Percentiles rank a stretch among this genome's conserved stretches.
phyloP scores from a whole-genome alignment of 192 early-diverging fungal genomes.

The Backusella circina region DNA sequence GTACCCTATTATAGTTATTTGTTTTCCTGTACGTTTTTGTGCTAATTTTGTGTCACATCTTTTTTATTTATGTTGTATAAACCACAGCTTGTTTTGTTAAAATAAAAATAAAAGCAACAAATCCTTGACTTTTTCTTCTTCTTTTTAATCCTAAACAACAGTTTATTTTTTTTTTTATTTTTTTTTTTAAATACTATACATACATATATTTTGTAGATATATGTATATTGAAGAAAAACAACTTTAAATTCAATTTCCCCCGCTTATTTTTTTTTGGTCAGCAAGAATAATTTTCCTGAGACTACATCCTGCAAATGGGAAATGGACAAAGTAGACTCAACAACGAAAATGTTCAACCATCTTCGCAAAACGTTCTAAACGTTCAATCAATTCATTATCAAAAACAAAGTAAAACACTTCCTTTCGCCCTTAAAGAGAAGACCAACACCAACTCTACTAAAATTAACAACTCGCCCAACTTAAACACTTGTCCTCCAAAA shows the following conservation, averaged over 20 bases:
- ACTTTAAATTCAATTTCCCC: neutral
- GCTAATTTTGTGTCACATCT: neutral
- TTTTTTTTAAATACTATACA: neutral
- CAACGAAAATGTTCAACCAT: neutral
- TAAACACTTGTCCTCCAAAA: neutral
- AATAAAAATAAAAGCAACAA: neutral
- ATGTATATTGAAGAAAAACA: neutral
- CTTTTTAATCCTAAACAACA: neutral
- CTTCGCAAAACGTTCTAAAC: neutral
- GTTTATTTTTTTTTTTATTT: neutral
- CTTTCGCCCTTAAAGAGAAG: neutral
- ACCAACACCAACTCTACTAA: neutral
- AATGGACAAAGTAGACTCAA: conserved; percentile 3
- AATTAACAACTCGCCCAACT: neutral
- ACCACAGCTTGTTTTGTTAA: neutral
- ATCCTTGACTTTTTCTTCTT: neutral
- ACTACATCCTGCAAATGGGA: neutral
- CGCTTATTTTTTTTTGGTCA: neutral
- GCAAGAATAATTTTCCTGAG: neutral
- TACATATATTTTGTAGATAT: neutral
- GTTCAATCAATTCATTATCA: neutral
- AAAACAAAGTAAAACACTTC: neutral
- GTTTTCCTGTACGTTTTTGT: conserved; percentile 1
- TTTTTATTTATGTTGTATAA: neutral
- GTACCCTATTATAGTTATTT: neutral